Conservation (phyloP, 306 rosid species). For the Pyrus communis region DNA sequence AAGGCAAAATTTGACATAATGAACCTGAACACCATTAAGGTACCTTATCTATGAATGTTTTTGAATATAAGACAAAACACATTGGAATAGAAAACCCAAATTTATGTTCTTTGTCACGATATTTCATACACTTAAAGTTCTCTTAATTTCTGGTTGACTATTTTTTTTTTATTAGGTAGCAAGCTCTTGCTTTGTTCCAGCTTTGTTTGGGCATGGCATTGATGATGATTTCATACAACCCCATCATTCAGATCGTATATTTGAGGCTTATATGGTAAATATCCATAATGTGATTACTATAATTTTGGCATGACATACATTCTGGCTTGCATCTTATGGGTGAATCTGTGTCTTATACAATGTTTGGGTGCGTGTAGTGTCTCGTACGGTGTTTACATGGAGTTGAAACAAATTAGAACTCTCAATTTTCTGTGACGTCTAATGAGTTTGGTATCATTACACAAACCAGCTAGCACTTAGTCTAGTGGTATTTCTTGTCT, state of each 20-base stretch:
- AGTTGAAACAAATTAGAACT: not conserved
- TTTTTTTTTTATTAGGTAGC: slow-evolving; percentile 57
- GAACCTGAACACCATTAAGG: slow-evolving; percentile 83
- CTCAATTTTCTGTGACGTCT: not conserved
- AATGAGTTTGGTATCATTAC: not conserved
- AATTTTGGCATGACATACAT: slow-evolving; percentile 2
- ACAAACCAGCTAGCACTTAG: not conserved
- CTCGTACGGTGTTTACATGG: not conserved
- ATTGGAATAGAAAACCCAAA: not conserved
- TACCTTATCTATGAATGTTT: not conserved
- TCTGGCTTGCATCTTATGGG: not conserved
- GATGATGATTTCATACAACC: slow-evolving; percentile 95
- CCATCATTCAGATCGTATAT: slow-evolving; percentile 85
- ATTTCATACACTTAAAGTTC: not conserved
- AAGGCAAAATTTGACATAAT: slow-evolving; percentile 93
- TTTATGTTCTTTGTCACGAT: not conserved
- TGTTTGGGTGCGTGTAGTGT: not conserved
- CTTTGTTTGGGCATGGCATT: slow-evolving; percentile 76
- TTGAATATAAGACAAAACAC: not conserved
- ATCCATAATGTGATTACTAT: not conserved
- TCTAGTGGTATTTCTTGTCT: not conserved
- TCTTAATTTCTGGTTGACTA: not conserved
- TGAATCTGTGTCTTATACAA: not conserved
- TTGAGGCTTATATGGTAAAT: slow-evolving; percentile 76
- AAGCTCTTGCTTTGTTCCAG: slow-evolving; percentile 79